These are phyloP conservation scores for Phytophthora pseudosyringae DNA, from an alignment of 352 stramenopile genomes.

Conservation along the genomic window DNA sequence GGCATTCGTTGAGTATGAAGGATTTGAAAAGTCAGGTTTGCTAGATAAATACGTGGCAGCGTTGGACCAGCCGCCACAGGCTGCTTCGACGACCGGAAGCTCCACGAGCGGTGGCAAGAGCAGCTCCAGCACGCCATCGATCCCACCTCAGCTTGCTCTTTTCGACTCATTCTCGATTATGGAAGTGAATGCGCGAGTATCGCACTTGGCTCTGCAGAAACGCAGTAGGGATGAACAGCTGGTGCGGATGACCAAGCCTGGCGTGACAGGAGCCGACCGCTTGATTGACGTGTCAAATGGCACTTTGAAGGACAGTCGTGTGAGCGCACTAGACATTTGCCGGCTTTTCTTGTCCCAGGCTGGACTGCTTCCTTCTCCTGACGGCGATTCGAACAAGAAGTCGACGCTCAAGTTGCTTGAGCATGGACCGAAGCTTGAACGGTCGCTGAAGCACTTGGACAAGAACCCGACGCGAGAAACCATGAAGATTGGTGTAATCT, in stretches of 20 bases:
- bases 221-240: slow-evolving; percentile 50
- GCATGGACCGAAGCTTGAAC: slow-evolving; percentile 76
- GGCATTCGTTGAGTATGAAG: slow-evolving; percentile 63
- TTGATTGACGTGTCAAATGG: slow-evolving; percentile 39
- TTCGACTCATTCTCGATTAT: slow-evolving; percentile 90
- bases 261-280: slow-evolving; percentile 34
- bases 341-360: slow-evolving; percentile 83
- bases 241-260: slow-evolving; percentile 51
- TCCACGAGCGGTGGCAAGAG: slow-evolving; percentile 39
- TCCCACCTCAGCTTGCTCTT: slow-evolving; percentile 77
- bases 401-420: slow-evolving; percentile 72
- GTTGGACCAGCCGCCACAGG: slow-evolving; percentile 51
- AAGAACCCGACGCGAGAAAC: slow-evolving; percentile 89
- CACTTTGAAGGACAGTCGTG: slow-evolving; percentile 49
- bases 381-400: slow-evolving; percentile 63
- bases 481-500: slow-evolving; percentile 91
- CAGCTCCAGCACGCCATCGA: slow-evolving; percentile 33
- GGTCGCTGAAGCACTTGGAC: slow-evolving; percentile 84
- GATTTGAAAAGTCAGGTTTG: slow-evolving; percentile 74
- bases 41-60: slow-evolving; percentile 83
- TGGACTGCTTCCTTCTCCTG: slow-evolving; percentile 65
- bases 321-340: slow-evolving; percentile 79
- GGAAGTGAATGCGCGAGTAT: slow-evolving; percentile 86
- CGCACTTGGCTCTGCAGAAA: slow-evolving; percentile 56
- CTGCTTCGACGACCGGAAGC: slow-evolving; percentile 23